Base-by-base conservation (phyloP, 495 filamentous ascomycete species). In the Hypoxylon fragiforme region DNA sequence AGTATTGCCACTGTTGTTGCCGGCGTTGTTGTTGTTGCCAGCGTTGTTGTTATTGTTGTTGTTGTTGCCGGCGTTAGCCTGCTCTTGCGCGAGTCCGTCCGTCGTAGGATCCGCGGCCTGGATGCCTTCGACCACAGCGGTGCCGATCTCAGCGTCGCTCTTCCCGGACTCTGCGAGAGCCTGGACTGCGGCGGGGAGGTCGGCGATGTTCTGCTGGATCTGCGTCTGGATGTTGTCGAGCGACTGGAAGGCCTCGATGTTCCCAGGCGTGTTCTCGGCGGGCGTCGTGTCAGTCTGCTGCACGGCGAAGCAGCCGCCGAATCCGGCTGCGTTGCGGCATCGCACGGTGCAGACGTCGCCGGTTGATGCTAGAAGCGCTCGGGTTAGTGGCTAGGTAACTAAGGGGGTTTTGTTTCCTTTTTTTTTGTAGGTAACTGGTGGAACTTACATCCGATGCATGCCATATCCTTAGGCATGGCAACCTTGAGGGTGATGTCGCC, bases 281-380 rank as follows among this genome's bases (percentile, higher is more conserved):
- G 71, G 52, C 1, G 51, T 63, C 5, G 54, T 54, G 41, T 76
- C 75, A 32, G 44, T 61, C 36, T 77, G 75, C 44, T 78, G 72
- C 2, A 78, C 74, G 20, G 73, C 68, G 26, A 78, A 71, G 50
- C 73, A 76, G 4, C 71, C 67, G 24, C 81, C 81, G 56, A 84
- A 83, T 1, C 79, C 77, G 0, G 78, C 77, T 1, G 80, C 79
- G 59, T 84, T 84, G 36, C 75, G 70, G 60, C 81, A 75, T 8
- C 78, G 70, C 3, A 82, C 71, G 31, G 80, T 78, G 69, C 81
- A 83, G 44, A 83, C 76, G 37, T 81, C 72, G 6, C 66, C 67
- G 0, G 70, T 67, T 11, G 70, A 76, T 20, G 63, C 74, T 73
- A 37, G 32, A 16, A 30, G 8, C n/a, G 9, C 24, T 9, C 24